phyloP scores from a whole-genome alignment of 257 asterid genomes.

The Paulownia fortunei region DNA sequence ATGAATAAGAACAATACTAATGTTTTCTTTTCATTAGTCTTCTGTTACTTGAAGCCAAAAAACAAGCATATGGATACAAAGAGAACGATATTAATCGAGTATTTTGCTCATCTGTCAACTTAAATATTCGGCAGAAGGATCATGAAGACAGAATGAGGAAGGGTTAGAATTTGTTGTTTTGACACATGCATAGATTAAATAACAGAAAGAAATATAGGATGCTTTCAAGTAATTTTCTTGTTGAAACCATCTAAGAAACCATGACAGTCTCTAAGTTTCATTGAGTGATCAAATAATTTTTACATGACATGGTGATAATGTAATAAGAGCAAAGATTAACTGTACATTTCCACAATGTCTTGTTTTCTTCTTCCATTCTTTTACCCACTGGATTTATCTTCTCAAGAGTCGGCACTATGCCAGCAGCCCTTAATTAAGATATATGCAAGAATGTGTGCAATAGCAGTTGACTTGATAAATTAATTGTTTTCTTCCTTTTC shows the following conservation, averaged over 20 bases:
- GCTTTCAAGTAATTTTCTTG: not conserved
- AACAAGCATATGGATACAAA: constrained; percentile 24
- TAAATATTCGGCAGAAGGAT: constrained; percentile 35
- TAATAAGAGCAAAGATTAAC: not conserved
- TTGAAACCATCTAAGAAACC: not conserved
- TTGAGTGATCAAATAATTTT: not conserved
- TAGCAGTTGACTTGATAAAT: not conserved
- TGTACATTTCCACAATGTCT: not conserved
- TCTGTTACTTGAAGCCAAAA: not conserved
- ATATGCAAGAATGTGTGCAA: no score
- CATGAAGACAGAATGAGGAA: not conserved
- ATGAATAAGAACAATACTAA: not conserved
- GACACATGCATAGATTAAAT: not conserved
- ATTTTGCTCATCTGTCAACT: not conserved
- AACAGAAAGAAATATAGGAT: not conserved
- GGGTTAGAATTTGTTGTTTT: not conserved
- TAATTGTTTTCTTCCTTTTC: not conserved
- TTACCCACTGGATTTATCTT: not conserved
- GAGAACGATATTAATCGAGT: constrained; percentile 22
- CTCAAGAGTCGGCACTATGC: not conserved
- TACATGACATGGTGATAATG: not conserved
- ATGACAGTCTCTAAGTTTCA: not conserved
- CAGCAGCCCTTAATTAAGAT: no score
- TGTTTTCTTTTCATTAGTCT: not conserved
- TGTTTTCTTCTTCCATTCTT: constrained; percentile 18